Evolutionary conservation across 331 rosid genomes (phyloP).

Genomic region (Erythrophleum ivorense): DNA sequence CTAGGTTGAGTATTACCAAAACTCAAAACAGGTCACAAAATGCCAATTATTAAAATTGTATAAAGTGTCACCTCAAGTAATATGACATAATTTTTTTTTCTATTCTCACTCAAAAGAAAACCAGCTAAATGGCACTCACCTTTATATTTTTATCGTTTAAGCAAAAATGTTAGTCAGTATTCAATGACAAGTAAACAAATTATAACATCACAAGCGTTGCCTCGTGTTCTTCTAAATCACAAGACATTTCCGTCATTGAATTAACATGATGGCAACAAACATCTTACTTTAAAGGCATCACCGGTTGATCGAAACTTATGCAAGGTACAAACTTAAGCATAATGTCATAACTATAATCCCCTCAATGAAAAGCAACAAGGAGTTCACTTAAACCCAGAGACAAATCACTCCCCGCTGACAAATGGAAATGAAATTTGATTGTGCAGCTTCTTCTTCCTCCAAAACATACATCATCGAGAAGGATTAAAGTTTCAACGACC

Average conservation of each 20-base stretch:
- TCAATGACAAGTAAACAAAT: not conserved
- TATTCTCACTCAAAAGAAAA: not conserved
- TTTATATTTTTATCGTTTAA: not conserved
- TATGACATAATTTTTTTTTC: not conserved
- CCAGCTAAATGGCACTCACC: not conserved
- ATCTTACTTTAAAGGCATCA: not conserved
- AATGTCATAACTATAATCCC: not conserved
- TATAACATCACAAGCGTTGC: not conserved
- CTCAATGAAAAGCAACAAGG: not conserved
- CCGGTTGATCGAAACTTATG: not conserved
- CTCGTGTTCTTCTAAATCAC: not conserved
- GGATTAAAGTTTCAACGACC: not conserved
- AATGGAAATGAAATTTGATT: constrained; percentile 28
- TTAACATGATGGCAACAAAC: not conserved
- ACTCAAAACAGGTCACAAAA: not conserved
- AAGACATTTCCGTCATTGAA: not conserved
- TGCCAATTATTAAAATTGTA: not conserved
- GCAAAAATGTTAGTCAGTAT: not conserved
- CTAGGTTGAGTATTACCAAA: not conserved
- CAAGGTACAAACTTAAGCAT: not conserved
- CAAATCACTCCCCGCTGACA: constrained; percentile 1
- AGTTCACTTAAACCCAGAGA: not conserved
- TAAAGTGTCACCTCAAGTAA: not conserved
- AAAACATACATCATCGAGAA: constrained; percentile 7
- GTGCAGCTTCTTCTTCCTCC: constrained; percentile 17